A percentile compares a stretch with the other conserved stretches of the same genome.
These are phyloP conservation scores for Violaceomyces palustris DNA, from an alignment of 1,284 basidiomycete genomes.

Conservation along the genomic window DNA sequence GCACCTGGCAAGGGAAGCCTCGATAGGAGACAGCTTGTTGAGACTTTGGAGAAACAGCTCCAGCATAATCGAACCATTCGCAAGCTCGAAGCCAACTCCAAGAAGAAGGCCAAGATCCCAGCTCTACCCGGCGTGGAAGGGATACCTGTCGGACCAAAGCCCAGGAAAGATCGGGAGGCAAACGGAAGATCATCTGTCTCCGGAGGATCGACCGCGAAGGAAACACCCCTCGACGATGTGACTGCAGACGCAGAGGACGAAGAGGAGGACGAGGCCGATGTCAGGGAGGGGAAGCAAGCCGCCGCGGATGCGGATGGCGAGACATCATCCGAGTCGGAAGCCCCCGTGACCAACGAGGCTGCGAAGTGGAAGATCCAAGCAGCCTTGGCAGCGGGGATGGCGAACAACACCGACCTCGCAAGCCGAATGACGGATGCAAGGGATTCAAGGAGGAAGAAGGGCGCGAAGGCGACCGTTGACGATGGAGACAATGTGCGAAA, in stretches of 20 bases:
- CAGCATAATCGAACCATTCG: slow-evolving; percentile 51
- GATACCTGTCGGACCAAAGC: not conserved
- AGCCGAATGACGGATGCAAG: slow-evolving; percentile 47
- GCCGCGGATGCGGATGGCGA: slow-evolving; percentile 19
- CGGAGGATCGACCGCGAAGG: slow-evolving; percentile 6
- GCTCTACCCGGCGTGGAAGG: too few species aligned
- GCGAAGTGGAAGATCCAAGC: slow-evolving; percentile 51
- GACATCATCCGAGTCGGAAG: slow-evolving; percentile 13
- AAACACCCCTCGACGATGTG: not conserved
- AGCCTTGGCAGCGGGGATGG: slow-evolving; percentile 47
- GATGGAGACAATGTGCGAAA: not conserved
- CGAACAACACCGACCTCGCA: slow-evolving; percentile 43
- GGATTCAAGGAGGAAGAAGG: slow-evolving; percentile 29
- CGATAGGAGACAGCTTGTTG: slow-evolving; percentile 59
- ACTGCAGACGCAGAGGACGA: slow-evolving; percentile 5
- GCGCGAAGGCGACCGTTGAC: slow-evolving; percentile 4
- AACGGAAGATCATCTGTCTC: too few species aligned
- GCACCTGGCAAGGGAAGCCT: slow-evolving; percentile 36
- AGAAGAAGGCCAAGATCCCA: slow-evolving; percentile 17
- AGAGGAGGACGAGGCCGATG: slow-evolving; percentile 1
- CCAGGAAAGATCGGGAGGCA: too few species aligned
- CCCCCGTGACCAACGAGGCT: slow-evolving; percentile 11
- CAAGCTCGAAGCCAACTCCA: slow-evolving; percentile 51
- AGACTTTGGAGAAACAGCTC: slow-evolving; percentile 51
- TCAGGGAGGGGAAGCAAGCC: not conserved